Evolutionary conservation across 768 basidiomycete species (phyloP).

Genomic region (Phanerochaete carnosa): DNA sequence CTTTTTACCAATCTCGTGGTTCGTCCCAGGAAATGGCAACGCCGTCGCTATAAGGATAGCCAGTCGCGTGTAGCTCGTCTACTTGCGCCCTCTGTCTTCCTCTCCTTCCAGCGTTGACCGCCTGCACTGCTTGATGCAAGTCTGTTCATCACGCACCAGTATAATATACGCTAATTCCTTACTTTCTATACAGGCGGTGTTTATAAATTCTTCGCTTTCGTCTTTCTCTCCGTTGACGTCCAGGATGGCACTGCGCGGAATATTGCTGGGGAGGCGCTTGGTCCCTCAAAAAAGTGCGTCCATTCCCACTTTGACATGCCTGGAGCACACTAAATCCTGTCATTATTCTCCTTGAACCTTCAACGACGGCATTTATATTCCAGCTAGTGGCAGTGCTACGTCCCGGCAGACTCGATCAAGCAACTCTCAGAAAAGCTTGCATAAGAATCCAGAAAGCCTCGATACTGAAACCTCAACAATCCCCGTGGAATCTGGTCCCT

Average conservation of each 20-base stretch:
- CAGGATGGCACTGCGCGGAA: slow-evolving; percentile 4
- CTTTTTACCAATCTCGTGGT: background rate
- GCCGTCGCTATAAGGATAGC: slow-evolving; percentile 5
- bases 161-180: background rate
- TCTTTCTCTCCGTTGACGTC: background rate
- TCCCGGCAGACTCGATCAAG: background rate
- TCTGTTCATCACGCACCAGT: background rate
- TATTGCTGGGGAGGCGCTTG: background rate
- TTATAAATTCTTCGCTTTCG: background rate
- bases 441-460: background rate
- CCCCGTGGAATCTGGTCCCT: background rate
- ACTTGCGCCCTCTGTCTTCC: background rate
- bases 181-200: background rate
- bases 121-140: slow-evolving; percentile 11
- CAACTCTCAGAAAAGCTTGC: background rate
- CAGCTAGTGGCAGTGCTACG: background rate
- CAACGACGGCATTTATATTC: background rate
- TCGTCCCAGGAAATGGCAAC: background rate
- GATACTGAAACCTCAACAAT: background rate
- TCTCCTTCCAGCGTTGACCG: slow-evolving; percentile 10
- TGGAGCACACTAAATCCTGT: background rate
- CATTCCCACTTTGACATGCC: background rate
- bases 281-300: background rate
- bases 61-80: background rate
- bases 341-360: background rate